Conservation (phyloP, 345 rosid genomes). For the Syzygium grande region DNA sequence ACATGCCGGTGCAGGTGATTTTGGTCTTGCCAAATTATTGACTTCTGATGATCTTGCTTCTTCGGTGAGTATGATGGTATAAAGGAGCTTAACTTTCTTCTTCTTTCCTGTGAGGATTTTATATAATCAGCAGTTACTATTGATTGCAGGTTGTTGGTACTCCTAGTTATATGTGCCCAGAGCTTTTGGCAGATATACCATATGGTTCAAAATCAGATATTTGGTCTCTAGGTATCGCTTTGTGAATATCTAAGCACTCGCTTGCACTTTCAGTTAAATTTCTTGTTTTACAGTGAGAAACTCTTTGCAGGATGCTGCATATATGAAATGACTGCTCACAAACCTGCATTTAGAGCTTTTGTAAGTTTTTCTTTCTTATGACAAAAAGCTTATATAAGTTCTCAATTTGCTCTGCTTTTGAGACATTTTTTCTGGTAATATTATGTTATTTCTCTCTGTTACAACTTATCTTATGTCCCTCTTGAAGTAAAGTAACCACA, state of each 20-base stretch:
- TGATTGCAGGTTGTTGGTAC: constrained; percentile 82
- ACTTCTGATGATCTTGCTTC: constrained; percentile 92
- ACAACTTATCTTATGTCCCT: not conserved
- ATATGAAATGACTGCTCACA: constrained; percentile 87
- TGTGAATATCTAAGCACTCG: not conserved
- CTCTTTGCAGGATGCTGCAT: constrained; percentile 78
- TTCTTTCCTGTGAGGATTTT: not conserved
- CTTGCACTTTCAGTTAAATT: not conserved
- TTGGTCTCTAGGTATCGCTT: constrained; percentile 79
- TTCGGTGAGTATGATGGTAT: constrained; percentile 48
- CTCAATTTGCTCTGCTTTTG: not conserved
- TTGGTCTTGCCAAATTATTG: constrained; percentile 94
- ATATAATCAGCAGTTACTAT: not conserved
- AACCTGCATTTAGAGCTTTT: constrained; percentile 92
- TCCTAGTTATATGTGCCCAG: constrained; percentile 99
- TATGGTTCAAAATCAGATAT: constrained; percentile 98
- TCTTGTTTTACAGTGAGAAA: not conserved
- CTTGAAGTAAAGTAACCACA: not conserved
- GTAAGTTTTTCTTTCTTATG: constrained; percentile 37
- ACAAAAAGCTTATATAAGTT: not conserved
- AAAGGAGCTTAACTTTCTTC: not conserved
- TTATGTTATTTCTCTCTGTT: not conserved
- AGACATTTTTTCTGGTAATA: not conserved
- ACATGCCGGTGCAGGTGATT: constrained; percentile 58
- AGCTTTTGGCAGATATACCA: constrained; percentile 96